Base-by-base conservation (phyloP, 345 rosid species). In the Physaria fendleri region DNA sequence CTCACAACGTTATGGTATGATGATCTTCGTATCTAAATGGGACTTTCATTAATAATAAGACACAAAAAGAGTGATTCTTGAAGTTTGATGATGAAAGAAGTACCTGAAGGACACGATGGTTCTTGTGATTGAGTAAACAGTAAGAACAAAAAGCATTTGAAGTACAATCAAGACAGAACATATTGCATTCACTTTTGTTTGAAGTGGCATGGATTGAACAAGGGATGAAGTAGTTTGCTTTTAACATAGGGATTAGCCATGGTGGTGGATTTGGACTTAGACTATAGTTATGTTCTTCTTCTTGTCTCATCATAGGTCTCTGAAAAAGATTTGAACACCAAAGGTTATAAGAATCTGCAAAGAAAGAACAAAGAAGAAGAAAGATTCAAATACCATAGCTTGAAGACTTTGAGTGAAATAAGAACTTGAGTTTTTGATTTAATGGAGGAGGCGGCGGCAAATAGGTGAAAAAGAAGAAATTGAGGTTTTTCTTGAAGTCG, bases 1-100 rank as follows among this genome's bases (percentile, higher is more conserved):
- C 97, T 73, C 71, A 90, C 92, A 35, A 90, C 97, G 84, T 90
- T 85, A 41, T 90, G 95, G 79, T 90, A 90, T 0, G 97, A 90
- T 5, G 97, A 90, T 65, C 97, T 78, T 68, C 97, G 77, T 74
- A 90, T 90, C 97, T 90, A 75, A 42, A 65, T 1, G n/a, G n/a
- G n/a, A n/a, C n/a, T n/a, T n/a, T n/a, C n/a, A n/a, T n/a, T n/a
- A n/a, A 11, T 29, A 9, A n/a, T n/a, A 6, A 5, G 25, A 20
- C 22, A 17, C 3, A 24, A 41, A 23, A 8, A n/a, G n/a, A 38
- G 29, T n/a, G 39, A 13, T 47, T 13, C n/a, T n/a, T 24, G 21
- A 30, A 23, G 24, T 15, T 52, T n/a, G n/a, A n/a, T n/a, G 66
- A 33, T 25, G 50, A 15, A 54, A 14, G 8, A 54, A n/a, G 16